Base-by-base conservation (phyloP, 257 asterid species). In the Ophiorrhiza pumila region DNA sequence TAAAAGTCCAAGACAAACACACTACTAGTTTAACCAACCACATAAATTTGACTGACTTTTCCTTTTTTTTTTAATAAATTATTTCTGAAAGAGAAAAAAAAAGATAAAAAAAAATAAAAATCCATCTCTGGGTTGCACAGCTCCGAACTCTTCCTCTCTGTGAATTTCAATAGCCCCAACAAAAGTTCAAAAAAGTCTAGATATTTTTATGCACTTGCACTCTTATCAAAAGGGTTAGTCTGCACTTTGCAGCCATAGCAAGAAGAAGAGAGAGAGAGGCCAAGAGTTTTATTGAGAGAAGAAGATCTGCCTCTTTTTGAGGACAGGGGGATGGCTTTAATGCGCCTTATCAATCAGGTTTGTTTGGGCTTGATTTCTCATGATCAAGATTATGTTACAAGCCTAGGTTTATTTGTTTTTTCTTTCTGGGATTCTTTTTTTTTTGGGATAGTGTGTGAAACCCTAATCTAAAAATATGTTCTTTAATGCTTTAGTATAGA, bases 331-430 rank as follows among this genome's bases (percentile, higher is more conserved):
- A 88, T 91, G 97, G 87, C 87, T 78, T 65, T 89, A 69, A 75
- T 86, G 83, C 90, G 87, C 76, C 91, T 88, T 75, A 82, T 87
- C 80, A 74, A 64, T 55, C 89, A 85, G 96, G 97, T 87, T 27
- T 57, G 74, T 80, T 74, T 47, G 29, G 7, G 18, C 35, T 71
- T 64, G 10, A 78, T 29, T 53, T 10, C 59, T 13, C 29, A 18
- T 56, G 41, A 34, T 70, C 31, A 18, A 17, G 31, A 49, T 72
- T 71, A 63, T 67, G 63, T 22, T 29, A 18, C 3, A 4, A 53
- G 11, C 22, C 12, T 3, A 34, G 53, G 57, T 66, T 78, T 37
- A n/a, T 52, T 7, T 35, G 58, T 56, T 22, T 61, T 22, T 49
- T 41, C 11, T 17, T 31, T 0, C 32, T 62, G 22, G 56, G 7